These are phyloP conservation scores for Oldenlandia corymbosa DNA, from an alignment of 257 asterid genomes.

Conservation along the genomic window DNA sequence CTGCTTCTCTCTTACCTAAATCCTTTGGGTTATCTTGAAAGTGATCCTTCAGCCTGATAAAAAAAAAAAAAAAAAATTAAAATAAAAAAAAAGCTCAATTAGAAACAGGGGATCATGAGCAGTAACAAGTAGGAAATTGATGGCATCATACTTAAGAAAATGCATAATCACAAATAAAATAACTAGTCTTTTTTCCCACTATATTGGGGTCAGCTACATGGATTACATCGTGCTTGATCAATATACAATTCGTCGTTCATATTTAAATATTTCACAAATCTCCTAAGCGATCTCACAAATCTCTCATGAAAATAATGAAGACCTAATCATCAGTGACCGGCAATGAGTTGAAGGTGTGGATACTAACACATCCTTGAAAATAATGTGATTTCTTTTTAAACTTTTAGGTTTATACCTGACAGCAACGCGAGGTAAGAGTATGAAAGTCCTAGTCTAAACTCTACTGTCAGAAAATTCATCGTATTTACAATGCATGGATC, in stretches of 20 bases:
- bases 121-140: background rate
- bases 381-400: background rate
- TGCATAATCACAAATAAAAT: too few species aligned
- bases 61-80: too few species aligned
- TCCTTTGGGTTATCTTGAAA: slow-evolving; percentile 90
- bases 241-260: too few species aligned
- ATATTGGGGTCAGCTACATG: background rate
- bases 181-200: too few species aligned
- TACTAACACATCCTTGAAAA: background rate
- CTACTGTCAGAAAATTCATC: background rate
- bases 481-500: background rate
- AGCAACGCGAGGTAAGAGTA: background rate
- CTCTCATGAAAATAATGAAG: background rate
- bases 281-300: too few species aligned
- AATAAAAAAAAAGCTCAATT: slow-evolving; percentile 8
- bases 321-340: too few species aligned
- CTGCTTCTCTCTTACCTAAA: slow-evolving; percentile 43
- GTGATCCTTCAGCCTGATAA: slow-evolving; percentile 81
- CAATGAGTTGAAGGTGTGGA: too few species aligned
- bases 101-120: background rate
- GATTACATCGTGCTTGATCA: background rate
- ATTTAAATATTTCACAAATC: too few species aligned
- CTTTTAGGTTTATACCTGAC: background rate
- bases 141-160: too few species aligned
- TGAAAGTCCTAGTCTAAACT: background rate